phyloP scores from a whole-genome alignment of 441 rosid species.

The Arabidopsis hybrid region DNA sequence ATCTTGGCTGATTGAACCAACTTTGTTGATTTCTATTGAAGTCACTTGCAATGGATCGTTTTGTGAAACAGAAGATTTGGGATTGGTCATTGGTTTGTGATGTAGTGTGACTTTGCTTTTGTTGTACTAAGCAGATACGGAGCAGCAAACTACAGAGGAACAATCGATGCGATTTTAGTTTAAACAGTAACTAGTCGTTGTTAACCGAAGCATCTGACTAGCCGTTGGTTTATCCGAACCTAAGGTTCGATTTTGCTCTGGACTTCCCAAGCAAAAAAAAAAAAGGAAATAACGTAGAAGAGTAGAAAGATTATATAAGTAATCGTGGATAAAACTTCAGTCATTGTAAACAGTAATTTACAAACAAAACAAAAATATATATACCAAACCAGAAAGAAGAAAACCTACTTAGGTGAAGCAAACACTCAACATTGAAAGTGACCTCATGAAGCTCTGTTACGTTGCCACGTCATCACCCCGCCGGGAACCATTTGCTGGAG shows the following conservation, averaged over 20 bases:
- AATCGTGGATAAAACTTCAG: neutral
- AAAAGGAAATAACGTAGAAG: too few species aligned
- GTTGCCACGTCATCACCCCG: conserved; percentile 35
- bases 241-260: too few species aligned
- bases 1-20: neutral
- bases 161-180: too few species aligned
- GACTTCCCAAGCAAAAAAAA: too few species aligned
- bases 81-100: neutral
- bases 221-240: too few species aligned
- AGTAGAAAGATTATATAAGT: neutral
- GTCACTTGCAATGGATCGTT: neutral
- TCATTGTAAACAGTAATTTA: neutral
- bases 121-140: too few species aligned
- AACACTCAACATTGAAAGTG: neutral
- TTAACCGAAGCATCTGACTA: too few species aligned
- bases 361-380: neutral
- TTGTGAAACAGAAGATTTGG: too few species aligned
- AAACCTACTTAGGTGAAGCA: neutral
- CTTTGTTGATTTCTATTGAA: neutral
- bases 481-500: conserved; percentile 15
- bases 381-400: neutral
- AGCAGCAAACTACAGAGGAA: too few species aligned
- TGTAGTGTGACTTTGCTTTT: neutral
- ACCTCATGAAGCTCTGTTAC: neutral
- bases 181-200: too few species aligned